Evolutionary conservation across 108 stramenopile species (phyloP), one percentile per base, ranked within the genome.

Genomic region (Conticribra weissflogii): DNA sequence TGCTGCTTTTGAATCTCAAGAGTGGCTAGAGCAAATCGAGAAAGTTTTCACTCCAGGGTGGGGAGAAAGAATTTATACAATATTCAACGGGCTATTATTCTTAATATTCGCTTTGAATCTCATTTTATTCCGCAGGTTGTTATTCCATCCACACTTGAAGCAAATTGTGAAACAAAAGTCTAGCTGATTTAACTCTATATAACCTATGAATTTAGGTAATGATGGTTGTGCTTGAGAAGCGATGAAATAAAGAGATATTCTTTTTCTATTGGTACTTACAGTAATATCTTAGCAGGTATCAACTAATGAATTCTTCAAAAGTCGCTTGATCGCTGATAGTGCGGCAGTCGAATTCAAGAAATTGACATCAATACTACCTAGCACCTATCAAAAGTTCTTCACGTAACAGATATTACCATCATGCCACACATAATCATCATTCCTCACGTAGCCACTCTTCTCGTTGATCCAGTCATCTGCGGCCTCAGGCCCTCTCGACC

Each of bases 401-500:
- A 29, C 55, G 15, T n/a, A 21, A 27, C 66, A 67, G 30, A 84
- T 70, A 58, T 74, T 57, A 3, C 66, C 78, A 50, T 81, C 74
- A 49, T 85, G 66, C 58, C 81, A 89, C 0, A 83, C 77, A 64
- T 92, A 92, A 18, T 85, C 87, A 32, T 87, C 82, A 59, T 89
- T 89, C 0, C 78, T 18, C 46, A 63, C 60, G 30, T 92, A 92
- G 1, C 86, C 90, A 59, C 85, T 85, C 24, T 83, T 69, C 44
- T 77, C 59, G 25, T 46, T 46, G 54, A 88, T 82, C 49, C 85
- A 91, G 2, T 86, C 85, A 73, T 98, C 96, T 3, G 92, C 90
- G 49, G 83, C 90, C 7, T 54, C 33, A 0, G 95, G 97, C 8
- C 97, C 97, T n/a, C 97, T 76, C 3, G 88, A 81, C 36, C 97